These are phyloP conservation scores for Coemansia sp. DNA, from an alignment of 192 early-diverging fungal genomes.

Conservation along the genomic window DNA sequence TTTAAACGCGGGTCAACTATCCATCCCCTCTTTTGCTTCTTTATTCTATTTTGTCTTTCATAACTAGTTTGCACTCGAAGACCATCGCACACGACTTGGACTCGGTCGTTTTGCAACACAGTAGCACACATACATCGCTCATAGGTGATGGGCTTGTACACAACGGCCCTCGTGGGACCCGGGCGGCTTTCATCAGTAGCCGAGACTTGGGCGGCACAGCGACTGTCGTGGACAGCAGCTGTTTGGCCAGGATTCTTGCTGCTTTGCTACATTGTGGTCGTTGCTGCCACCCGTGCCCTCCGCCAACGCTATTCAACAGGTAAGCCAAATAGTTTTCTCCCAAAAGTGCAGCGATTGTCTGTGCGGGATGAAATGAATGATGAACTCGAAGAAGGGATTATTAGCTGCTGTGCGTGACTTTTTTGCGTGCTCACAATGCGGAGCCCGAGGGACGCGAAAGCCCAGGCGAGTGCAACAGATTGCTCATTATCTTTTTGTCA, in stretches of 20 bases:
- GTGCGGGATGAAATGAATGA: conserved; percentile 3
- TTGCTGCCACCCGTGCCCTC: conserved; percentile 6
- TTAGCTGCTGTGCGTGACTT: background rate
- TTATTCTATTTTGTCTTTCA: too few relatives aligned
- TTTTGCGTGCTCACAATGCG: background rate
- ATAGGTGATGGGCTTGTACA: conserved; percentile 1
- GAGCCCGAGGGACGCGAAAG: background rate
- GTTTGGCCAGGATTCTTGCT: conserved; percentile 35
- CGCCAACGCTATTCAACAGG: conserved; percentile 7
- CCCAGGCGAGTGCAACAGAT: background rate
- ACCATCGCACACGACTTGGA: background rate
- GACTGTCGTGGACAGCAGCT: conserved; percentile 13
- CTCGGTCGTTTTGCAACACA: background rate
- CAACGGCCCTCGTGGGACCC: background rate
- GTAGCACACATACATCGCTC: background rate
- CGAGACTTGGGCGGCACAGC: background rate
- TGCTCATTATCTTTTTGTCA: conserved; percentile 7
- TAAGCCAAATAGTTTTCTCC: background rate
- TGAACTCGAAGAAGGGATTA: background rate
- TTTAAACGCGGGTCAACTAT: too few relatives aligned
- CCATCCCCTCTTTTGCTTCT: too few relatives aligned
- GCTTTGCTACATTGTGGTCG: conserved; percentile 19
- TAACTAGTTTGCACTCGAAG: too few relatives aligned
- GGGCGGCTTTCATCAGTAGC: background rate
- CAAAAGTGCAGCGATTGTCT: background rate